Evolutionary conservation across 116 monocot species (phyloP).

Genomic region (Phalaenopsis hybrid): DNA sequence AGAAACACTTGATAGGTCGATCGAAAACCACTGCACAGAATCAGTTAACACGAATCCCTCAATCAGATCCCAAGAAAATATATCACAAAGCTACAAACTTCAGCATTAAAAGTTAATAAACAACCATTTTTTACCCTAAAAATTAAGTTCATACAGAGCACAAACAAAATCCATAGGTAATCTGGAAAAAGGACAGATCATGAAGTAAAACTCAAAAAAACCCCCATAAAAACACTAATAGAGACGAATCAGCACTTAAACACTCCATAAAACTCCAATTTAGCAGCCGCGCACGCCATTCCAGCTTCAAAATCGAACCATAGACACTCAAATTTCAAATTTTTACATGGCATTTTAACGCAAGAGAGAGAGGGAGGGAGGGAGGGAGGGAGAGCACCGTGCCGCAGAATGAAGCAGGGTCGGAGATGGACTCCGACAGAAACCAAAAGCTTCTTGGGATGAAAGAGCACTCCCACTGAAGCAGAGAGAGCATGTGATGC

Average conservation of each 20-base stretch:
- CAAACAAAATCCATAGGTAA: not conserved
- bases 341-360: not conserved
- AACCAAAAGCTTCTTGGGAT: not conserved
- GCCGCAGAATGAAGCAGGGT: not conserved
- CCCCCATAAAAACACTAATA: not conserved
- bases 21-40: not conserved
- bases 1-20: not conserved
- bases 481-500: too few relatives aligned
- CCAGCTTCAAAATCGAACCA: not conserved
- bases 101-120: not conserved
- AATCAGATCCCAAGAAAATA: not conserved
- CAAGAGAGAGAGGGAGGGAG: not conserved
- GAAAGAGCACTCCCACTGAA: too few relatives aligned
- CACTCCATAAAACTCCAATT: not conserved
- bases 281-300: not conserved
- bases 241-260: not conserved
- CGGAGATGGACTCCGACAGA: not conserved
- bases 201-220: not conserved
- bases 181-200: not conserved
- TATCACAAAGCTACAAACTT: not conserved
- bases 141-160: not conserved
- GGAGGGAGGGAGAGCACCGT: not conserved
- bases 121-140: not conserved
- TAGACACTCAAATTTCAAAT: not conserved
- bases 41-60: not conserved